Evolutionary conservation across 2,329 filamentous ascomycete species (phyloP).

Genomic region (Arthrinium puccinioides): DNA sequence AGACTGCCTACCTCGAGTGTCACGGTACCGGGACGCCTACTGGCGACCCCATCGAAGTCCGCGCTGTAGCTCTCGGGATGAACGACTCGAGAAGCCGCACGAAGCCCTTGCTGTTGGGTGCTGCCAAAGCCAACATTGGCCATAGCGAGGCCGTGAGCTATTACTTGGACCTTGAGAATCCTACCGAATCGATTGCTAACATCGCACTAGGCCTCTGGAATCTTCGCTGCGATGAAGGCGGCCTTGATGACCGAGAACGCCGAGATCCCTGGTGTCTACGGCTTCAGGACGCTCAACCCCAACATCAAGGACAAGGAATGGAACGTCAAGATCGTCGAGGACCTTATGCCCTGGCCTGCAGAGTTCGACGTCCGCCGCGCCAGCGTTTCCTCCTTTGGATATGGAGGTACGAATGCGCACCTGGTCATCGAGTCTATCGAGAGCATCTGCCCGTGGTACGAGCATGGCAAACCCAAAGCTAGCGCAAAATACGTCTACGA

Average conservation of each 20-base stretch:
- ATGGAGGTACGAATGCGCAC: constrained; percentile 8
- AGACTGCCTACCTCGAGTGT: constrained; percentile 15
- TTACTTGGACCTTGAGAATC: too few species aligned
- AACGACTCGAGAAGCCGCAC: constrained; percentile 1
- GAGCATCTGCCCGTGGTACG: neutral
- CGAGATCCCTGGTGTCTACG: neutral
- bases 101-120: constrained; percentile 11
- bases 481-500: constrained; percentile 1
- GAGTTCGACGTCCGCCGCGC: neutral
- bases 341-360: neutral
- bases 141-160: constrained; percentile 4
- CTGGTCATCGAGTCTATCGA: constrained; percentile 6
- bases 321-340: constrained; percentile 3
- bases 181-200: too few species aligned
- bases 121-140: constrained; percentile 6
- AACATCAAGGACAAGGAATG: constrained; percentile 5
- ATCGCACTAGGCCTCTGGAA: too few species aligned
- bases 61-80: constrained; percentile 1
- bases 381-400: constrained; percentile 4
- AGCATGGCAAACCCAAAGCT: constrained; percentile 1
- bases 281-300: constrained; percentile 1
- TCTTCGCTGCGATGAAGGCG: neutral
- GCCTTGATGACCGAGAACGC: neutral
- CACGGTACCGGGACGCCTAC: constrained; percentile 18
- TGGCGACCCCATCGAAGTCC: constrained; percentile 18